These are phyloP conservation scores for Solanum piurae DNA, from an alignment of 257 asterid genomes.

Conservation along the genomic window DNA sequence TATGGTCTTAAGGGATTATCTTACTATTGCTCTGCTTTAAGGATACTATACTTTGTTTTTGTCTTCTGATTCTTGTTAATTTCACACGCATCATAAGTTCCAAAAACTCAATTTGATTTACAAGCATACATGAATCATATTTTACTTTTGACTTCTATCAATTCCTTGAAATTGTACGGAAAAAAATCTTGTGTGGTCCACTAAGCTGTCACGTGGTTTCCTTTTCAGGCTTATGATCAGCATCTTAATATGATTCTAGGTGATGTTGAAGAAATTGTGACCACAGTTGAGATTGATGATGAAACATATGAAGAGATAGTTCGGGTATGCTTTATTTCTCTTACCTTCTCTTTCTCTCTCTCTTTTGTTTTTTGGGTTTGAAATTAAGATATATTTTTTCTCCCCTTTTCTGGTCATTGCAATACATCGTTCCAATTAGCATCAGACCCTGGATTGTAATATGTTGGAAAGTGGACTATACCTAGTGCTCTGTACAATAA, in stretches of 20 bases:
- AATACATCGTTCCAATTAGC: not conserved
- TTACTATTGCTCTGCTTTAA: not conserved
- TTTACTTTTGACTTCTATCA: not conserved
- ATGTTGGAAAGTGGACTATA: not conserved
- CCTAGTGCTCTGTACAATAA: not conserved
- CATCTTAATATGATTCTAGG: conserved; percentile 98
- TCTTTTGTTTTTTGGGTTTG: not conserved
- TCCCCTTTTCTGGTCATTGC: not conserved
- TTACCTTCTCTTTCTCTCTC: not conserved
- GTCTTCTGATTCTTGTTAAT: not conserved
- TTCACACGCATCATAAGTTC: not conserved
- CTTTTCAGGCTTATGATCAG: conserved; percentile 91
- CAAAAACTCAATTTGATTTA: not conserved
- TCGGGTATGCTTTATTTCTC: conserved; percentile 43
- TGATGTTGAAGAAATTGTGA: conserved; percentile 88
- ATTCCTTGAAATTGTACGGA: not conserved
- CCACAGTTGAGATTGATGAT: conserved; percentile 91
- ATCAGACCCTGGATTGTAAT: not conserved
- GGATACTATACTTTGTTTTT: not conserved
- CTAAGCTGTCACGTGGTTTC: conserved; percentile 3
- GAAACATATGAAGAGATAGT: conserved; percentile 98
- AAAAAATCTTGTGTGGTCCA: not conserved
- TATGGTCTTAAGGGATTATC: not conserved
- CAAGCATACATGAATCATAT: not conserved
- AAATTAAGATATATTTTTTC: not conserved